Percentiles rank a stretch among this genome's conserved stretches.
Conservation (phyloP, 2,329 filamentous ascomycete genomes). For the Colletotrichum sp. region DNA sequence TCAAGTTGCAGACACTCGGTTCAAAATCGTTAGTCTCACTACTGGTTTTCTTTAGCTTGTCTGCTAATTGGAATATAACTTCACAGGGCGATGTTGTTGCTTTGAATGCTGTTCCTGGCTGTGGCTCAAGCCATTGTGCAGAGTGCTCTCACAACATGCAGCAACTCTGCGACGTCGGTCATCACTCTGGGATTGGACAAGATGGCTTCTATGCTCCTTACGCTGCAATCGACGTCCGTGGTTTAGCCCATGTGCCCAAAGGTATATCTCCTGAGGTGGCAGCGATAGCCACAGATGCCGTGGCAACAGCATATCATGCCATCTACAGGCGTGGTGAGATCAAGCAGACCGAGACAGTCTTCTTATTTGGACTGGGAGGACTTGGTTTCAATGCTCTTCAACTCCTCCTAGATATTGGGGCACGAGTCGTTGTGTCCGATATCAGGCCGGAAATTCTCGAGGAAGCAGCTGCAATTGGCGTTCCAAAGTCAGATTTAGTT, state of each 20-base stretch:
- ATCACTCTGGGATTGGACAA: constrained; percentile 48
- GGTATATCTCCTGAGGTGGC: constrained; percentile 32
- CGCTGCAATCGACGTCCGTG: constrained; percentile 31
- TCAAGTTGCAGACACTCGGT: constrained; percentile 13
- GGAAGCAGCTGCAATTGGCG: constrained; percentile 28
- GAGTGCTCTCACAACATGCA: constrained; percentile 44
- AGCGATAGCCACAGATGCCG: constrained; percentile 44
- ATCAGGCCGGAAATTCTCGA: constrained; percentile 21
- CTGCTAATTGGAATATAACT: background rate
- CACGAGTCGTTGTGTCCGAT: constrained; percentile 56
- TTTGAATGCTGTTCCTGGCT: constrained; percentile 35
- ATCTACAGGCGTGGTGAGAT: constrained; percentile 39
- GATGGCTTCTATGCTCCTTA: constrained; percentile 48
- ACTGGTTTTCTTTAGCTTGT: background rate
- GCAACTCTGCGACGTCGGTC: constrained; percentile 39
- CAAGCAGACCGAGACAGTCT: constrained; percentile 37
- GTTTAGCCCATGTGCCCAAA: constrained; percentile 24
- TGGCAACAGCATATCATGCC: constrained; percentile 44
- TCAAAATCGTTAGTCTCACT: constrained; percentile 23
- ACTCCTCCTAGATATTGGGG: constrained; percentile 38
- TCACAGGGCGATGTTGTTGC: constrained; percentile 33
- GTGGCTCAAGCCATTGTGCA: constrained; percentile 31
- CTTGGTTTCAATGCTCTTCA: constrained; percentile 46
- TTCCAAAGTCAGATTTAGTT: constrained; percentile 34
- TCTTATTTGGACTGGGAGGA: constrained; percentile 44